Percentiles rank a stretch among this genome's conserved stretches.
phyloP scores from a whole-genome alignment of 345 rosid genomes.

The Rhodomyrtus tomentosa region DNA sequence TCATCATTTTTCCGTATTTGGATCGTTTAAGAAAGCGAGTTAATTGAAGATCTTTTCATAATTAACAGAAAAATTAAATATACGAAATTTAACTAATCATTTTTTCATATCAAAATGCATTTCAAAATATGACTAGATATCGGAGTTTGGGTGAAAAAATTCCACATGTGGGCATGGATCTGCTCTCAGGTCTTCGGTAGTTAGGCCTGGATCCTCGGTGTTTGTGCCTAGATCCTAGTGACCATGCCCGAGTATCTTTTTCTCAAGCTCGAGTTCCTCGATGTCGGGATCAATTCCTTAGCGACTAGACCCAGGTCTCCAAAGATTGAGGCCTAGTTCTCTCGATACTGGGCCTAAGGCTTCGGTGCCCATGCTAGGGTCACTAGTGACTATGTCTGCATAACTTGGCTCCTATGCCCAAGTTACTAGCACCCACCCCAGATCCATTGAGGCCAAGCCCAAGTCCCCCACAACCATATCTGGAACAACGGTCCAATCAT shows the following conservation, averaged over 20 bases:
- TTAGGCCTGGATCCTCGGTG: not conserved
- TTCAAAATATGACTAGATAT: too few species aligned
- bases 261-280: not conserved
- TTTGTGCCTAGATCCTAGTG: accelerated
- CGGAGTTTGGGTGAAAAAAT: too few species aligned
- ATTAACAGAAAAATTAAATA: too few species aligned
- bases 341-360: not conserved
- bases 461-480: not conserved
- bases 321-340: not conserved
- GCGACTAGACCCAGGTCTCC: not conserved
- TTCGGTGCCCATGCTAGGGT: not conserved
- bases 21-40: not conserved
- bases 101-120: too few species aligned
- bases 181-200: accelerated
- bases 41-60: too few species aligned
- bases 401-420: accelerated
- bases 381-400: not conserved
- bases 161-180: not conserved
- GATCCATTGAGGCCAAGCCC: not conserved
- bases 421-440: not conserved
- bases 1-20: not conserved
- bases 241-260: not conserved
- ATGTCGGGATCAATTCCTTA: not conserved
- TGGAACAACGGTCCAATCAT: accelerated
- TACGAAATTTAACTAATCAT: too few species aligned